phyloP scores from a whole-genome alignment of 306 rosid genomes.

The Acmispon strigosus region DNA sequence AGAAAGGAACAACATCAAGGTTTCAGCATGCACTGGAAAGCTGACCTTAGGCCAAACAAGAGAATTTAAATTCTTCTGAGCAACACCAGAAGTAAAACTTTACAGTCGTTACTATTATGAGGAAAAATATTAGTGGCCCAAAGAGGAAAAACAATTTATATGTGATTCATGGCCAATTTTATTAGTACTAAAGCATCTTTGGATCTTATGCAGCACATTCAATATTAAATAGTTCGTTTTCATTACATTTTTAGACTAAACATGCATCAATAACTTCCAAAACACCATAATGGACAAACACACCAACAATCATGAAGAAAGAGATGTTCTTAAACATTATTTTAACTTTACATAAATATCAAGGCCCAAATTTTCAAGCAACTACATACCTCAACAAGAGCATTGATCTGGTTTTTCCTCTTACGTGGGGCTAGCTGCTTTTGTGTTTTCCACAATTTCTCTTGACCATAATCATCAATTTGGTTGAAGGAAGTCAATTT shows the following conservation, averaged over 20 bases:
- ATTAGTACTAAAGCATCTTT: not conserved
- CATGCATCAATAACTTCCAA: not conserved
- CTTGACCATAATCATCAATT: conserved; percentile 98
- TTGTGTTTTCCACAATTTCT: conserved; percentile 93
- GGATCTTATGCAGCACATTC: not conserved
- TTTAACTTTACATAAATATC: not conserved
- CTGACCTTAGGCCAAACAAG: conserved; percentile 8
- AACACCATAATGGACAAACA: not conserved
- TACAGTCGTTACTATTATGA: not conserved
- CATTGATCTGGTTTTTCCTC: conserved; percentile 85
- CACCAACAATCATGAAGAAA: not conserved
- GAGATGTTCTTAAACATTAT: not conserved
- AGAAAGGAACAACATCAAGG: conserved; percentile 2
- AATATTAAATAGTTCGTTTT: not conserved
- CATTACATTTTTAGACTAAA: not conserved
- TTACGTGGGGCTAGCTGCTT: conserved; percentile 78
- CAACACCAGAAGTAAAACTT: not conserved
- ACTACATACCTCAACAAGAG: conserved; percentile 78
- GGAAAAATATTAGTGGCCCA: not conserved
- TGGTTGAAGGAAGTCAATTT: conserved; percentile 81
- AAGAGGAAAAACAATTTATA: not conserved
- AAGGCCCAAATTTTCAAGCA: conserved; percentile 1
- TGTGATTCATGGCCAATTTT: too few relatives aligned
- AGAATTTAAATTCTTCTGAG: not conserved
- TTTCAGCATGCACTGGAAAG: not conserved